Evolutionary conservation across 1,284 basidiomycete species (phyloP).

Genomic region (Entoloma clypeatum): DNA sequence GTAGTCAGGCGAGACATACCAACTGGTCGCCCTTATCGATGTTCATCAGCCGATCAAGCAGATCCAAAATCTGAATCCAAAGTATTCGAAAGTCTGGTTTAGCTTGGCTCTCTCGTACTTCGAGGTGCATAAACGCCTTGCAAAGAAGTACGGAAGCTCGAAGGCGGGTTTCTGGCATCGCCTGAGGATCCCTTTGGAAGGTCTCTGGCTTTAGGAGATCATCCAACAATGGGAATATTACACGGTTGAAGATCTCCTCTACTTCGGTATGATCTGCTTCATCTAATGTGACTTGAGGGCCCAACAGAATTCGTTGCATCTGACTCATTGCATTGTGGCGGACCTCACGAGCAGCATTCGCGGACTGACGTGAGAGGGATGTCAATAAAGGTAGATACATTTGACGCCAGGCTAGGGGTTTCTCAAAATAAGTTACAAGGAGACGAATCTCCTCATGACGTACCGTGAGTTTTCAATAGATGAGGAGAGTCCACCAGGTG

Average conservation of each 20-base stretch:
- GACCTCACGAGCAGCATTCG: slow-evolving; percentile 82
- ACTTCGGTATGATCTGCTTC: slow-evolving; percentile 59
- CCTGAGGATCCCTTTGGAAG: slow-evolving; percentile 75
- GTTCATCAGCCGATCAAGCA: slow-evolving; percentile 87
- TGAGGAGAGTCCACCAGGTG: slow-evolving; percentile 48
- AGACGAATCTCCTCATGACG: slow-evolving; percentile 10
- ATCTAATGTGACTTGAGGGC: slow-evolving; percentile 66
- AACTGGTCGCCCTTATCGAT: slow-evolving; percentile 82
- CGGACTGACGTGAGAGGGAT: slow-evolving; percentile 81
- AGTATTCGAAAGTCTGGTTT: slow-evolving; percentile 70
- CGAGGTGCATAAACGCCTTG: slow-evolving; percentile 94
- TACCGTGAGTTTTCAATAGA: slow-evolving; percentile 49
- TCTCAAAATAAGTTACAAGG: slow-evolving; percentile 12
- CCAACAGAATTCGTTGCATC: slow-evolving; percentile 85
- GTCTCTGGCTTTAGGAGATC: slow-evolving; percentile 87
- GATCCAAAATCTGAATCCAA: slow-evolving; percentile 91
- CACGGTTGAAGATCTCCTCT: slow-evolving; percentile 83
- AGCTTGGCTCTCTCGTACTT: slow-evolving; percentile 68
- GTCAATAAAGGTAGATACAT: slow-evolving; percentile 79
- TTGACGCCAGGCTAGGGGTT: slow-evolving; percentile 69
- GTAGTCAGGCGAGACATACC: slow-evolving; percentile 48
- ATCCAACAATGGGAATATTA: slow-evolving; percentile 91
- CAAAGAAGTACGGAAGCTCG: slow-evolving; percentile 86
- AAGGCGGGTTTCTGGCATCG: slow-evolving; percentile 87
- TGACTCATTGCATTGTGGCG: slow-evolving; percentile 82